Evolutionary conservation across 2,329 filamentous ascomycete genomes (phyloP).

Genomic region (Fusarium sp.): DNA sequence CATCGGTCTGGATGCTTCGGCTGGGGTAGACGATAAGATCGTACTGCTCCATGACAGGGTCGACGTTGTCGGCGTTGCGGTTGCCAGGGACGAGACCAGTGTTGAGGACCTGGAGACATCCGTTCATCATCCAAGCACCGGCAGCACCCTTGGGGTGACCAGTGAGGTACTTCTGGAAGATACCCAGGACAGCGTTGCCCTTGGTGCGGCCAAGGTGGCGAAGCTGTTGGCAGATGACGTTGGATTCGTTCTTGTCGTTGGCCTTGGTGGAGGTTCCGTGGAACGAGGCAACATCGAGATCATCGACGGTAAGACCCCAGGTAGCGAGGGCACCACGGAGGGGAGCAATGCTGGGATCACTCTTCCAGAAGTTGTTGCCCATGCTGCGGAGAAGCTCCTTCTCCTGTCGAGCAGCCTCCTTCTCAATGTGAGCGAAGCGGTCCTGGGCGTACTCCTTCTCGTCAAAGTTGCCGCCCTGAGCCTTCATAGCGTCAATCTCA

Average conservation of each 20-base stretch:
- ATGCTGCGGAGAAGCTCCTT: constrained; percentile 93
- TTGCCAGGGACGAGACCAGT: constrained; percentile 95
- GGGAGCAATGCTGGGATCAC: constrained; percentile 91
- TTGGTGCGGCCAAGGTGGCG: constrained; percentile 94
- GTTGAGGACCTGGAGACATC: constrained; percentile 95
- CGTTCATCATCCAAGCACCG: constrained; percentile 99
- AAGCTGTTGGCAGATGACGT: constrained; percentile 96
- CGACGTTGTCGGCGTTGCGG: constrained; percentile 97
- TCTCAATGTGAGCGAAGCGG: constrained; percentile 87
- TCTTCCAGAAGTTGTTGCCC: constrained; percentile 99
- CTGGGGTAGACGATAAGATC: constrained; percentile 98
- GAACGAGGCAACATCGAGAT: constrained; percentile 95
- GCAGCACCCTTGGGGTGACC: constrained; percentile 99
- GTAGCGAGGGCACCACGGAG: constrained; percentile 95
- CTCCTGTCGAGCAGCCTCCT: constrained; percentile 86
- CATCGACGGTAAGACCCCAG: constrained; percentile 97
- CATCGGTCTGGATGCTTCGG: constrained; percentile 95
- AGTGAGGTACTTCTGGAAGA: constrained; percentile 99
- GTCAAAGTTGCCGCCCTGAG: constrained; percentile 79
- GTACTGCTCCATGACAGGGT: constrained; percentile 96
- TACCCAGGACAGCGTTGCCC: constrained; percentile 94
- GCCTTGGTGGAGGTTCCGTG: constrained; percentile 98
- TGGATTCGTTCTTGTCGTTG: constrained; percentile 99
- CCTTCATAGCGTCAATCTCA: constrained; percentile 91
- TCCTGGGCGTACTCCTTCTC: constrained; percentile 89